Evolutionary conservation across 306 rosid species (phyloP).

Genomic region (Comarum palustre): DNA sequence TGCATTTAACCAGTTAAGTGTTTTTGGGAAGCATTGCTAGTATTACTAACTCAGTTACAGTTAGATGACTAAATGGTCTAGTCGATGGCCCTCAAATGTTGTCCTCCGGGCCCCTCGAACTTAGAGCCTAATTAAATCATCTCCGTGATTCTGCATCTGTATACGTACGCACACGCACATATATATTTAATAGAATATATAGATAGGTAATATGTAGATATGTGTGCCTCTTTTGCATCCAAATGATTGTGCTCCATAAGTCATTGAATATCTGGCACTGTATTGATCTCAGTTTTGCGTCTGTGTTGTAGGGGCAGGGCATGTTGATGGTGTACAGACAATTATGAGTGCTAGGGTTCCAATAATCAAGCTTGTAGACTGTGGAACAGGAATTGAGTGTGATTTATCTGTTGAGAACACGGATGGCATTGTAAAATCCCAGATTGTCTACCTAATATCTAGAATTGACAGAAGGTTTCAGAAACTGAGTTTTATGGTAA

Average conservation of each 20-base stretch:
- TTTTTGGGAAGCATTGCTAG: background rate
- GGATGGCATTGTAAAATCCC: slow-evolving; percentile 18
- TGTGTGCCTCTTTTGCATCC: background rate
- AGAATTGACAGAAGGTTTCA: slow-evolving; percentile 18
- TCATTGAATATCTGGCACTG: background rate
- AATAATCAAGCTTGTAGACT: slow-evolving; percentile 10
- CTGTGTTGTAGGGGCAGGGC: slow-evolving; percentile 15
- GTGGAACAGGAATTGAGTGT: slow-evolving; percentile 16
- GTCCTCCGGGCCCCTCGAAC: background rate
- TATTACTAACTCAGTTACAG: background rate
- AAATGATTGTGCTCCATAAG: background rate
- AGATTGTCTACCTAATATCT: slow-evolving; percentile 8
- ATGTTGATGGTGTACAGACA: slow-evolving; percentile 5
- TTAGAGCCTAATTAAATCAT: background rate
- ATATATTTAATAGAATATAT: background rate
- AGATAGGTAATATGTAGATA: background rate
- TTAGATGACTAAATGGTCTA: background rate
- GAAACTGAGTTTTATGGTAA: slow-evolving; percentile 18
- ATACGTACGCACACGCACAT: too few relatives aligned
- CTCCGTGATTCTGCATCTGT: too few relatives aligned
- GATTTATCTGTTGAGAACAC: slow-evolving; percentile 20
- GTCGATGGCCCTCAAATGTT: background rate
- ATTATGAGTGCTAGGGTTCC: slow-evolving; percentile 18
- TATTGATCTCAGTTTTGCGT: background rate
- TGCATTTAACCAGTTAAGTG: too few relatives aligned